Base-by-base conservation (phyloP, 2,329 filamentous ascomycete species). In the Colletotrichum chlorophyti region DNA sequence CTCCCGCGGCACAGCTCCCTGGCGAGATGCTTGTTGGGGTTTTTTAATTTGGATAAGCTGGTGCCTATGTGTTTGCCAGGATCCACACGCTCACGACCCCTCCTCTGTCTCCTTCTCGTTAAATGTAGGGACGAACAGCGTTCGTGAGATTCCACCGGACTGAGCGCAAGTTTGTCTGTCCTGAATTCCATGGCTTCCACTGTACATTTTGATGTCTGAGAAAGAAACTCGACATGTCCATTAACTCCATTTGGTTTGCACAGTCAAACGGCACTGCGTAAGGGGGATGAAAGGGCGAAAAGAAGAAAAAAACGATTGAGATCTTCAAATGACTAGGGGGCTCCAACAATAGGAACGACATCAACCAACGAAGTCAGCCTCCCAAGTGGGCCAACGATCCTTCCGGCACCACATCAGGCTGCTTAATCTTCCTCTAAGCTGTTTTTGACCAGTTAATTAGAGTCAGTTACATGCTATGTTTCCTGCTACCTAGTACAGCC, bases 331-430 rank as follows among this genome's bases (percentile, higher is more conserved):
- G 19, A n/a, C n/a, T n/a, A n/a, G n/a, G n/a, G n/a, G n/a, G n/a
- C n/a, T n/a, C n/a, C n/a, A n/a, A n/a, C n/a, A n/a, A n/a, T n/a
- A n/a, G n/a, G n/a, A n/a, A n/a, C n/a, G 19, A 12, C 8, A 24
- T 12, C 21, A 15, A 29, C 9, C 10, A 14, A 6, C 10, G 42
- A 23, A n/a, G 45, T 48, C 45, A 52, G 48, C 48, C 23, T 21
- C 37, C 48, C 27, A 42, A 52, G 29, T 17, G 47, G 27, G 48
- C 48, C 43, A 52, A 42, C 3, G 21, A 43, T 43, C 48, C 37
- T 34, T 43, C 38, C n/a, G n/a, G 27, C 29, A n/a, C n/a, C 27
- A 15, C 14, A 12, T 41, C 6, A 9, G 19, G 31, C 17, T 11
- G 21, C 43, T 24, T n/a, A 32, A 19, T 29, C 12, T 8, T 37